A percentile compares a stretch with the other conserved stretches of the same genome.
Conservation (phyloP, 1,284 basidiomycete species). For the Thecaphora thlaspeos region DNA sequence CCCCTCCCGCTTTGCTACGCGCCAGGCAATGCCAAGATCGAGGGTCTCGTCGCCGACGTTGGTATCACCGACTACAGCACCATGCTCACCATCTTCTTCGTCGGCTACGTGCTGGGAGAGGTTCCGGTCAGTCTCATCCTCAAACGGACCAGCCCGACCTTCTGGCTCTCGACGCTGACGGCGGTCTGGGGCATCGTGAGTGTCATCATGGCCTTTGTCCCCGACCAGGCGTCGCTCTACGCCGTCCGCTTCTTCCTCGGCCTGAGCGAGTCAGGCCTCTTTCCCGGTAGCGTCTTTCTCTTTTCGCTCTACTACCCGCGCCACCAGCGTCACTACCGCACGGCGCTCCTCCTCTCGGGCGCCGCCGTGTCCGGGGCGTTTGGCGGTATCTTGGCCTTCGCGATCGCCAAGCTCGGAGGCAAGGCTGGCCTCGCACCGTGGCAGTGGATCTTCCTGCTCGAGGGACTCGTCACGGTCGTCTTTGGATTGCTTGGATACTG, state of each 20-base stretch:
- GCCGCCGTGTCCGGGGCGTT: slow-evolving; percentile 44
- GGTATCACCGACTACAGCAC: slow-evolving; percentile 35
- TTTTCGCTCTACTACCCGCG: slow-evolving; percentile 68
- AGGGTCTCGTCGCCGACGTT: slow-evolving; percentile 36
- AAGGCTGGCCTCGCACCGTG: slow-evolving; percentile 60
- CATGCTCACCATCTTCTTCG: slow-evolving; percentile 36
- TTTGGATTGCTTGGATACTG: slow-evolving; percentile 64
- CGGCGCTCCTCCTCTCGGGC: slow-evolving; percentile 62
- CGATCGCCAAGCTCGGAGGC: slow-evolving; percentile 66
- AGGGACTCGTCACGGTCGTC: slow-evolving; percentile 64
- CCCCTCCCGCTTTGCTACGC: too few species aligned
- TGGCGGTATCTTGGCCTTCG: slow-evolving; percentile 62
- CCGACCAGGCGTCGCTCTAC: slow-evolving; percentile 65
- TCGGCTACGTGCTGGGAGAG: slow-evolving; percentile 42
- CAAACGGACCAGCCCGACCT: slow-evolving; percentile 65
- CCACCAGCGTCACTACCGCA: slow-evolving; percentile 65
- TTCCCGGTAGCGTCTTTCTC: slow-evolving; percentile 67
- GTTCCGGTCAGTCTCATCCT: slow-evolving; percentile 54
- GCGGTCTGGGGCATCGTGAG: slow-evolving; percentile 67
- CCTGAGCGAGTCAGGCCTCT: slow-evolving; percentile 51
- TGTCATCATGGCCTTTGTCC: slow-evolving; percentile 65
- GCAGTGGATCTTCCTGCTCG: slow-evolving; percentile 67
- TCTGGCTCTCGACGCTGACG: slow-evolving; percentile 67
- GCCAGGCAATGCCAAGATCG: slow-evolving; percentile 32
- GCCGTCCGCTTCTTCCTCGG: slow-evolving; percentile 64